phyloP scores from a whole-genome alignment of 1,284 basidiomycete genomes.

The Ustilago crameri region DNA sequence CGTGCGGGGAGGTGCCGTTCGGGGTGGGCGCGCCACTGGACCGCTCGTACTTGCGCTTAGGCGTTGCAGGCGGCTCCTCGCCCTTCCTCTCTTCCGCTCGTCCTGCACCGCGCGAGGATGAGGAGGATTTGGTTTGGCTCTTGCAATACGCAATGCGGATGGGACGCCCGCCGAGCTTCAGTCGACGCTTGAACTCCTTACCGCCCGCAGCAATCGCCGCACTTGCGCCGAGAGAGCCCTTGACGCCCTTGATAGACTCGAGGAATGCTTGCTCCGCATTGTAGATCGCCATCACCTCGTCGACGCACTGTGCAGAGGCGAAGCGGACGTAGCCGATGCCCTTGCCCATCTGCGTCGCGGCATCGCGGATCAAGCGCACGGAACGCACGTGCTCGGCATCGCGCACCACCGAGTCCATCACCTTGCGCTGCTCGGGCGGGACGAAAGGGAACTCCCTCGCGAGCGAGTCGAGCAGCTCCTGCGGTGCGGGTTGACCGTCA shows the following conservation, averaged over 20 bases:
- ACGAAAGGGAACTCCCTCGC: conserved; percentile 36
- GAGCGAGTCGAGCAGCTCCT: conserved; percentile 20
- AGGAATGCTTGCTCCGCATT: conserved; percentile 63
- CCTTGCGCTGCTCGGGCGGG: conserved; percentile 22
- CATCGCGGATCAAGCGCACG: conserved; percentile 88
- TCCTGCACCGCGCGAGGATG: conserved; percentile 1
- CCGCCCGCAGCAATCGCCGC: conserved; percentile 46
- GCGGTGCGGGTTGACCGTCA: conserved; percentile 32
- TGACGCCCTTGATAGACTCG: conserved; percentile 34
- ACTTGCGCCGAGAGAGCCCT: conserved; percentile 38
- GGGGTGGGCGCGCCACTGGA: conserved; percentile 64
- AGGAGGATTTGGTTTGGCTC: conserved; percentile 34
- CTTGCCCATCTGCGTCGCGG: conserved; percentile 94
- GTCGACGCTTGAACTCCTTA: conserved; percentile 58
- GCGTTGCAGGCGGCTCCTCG: conserved; percentile 24
- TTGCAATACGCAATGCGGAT: conserved; percentile 65
- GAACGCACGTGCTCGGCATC: conserved; percentile 78
- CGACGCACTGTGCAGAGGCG: conserved; percentile 73
- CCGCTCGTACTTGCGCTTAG: conserved; percentile 43
- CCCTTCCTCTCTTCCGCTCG: background rate
- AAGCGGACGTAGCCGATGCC: conserved; percentile 96
- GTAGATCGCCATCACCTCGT: conserved; percentile 64
- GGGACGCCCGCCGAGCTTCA: conserved; percentile 62
- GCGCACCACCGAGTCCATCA: conserved; percentile 29
- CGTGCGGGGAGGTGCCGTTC: conserved; percentile 60